phyloP scores from a whole-genome alignment of 2,329 filamentous ascomycete genomes.

The Neoarthrinium moseri region DNA sequence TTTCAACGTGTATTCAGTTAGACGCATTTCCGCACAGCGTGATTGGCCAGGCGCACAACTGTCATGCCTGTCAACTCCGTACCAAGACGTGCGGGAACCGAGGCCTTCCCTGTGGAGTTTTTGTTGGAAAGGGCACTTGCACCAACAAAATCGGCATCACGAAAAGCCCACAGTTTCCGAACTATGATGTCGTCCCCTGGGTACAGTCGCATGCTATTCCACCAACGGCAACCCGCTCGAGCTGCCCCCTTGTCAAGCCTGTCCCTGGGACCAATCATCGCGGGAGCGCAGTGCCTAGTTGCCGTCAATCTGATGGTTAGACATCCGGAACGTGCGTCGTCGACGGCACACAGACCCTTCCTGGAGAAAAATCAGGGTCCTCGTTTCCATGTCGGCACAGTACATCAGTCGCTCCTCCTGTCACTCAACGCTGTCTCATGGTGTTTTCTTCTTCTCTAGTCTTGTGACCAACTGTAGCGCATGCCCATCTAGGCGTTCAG shows the following conservation, averaged over 20 bases:
- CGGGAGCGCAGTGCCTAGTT: constrained; percentile 6
- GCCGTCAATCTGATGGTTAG: constrained; percentile 2
- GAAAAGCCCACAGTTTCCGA: neutral
- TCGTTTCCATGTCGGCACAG: no score
- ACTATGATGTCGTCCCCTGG: neutral
- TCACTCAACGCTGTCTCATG: no score
- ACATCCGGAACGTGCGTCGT: no score
- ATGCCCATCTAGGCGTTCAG: no score
- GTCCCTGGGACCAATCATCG: constrained; percentile 1
- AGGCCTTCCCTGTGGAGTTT: neutral
- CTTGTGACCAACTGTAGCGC: no score
- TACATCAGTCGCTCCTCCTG: no score
- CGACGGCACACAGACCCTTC: no score
- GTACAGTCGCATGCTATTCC: neutral
- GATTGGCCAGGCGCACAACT: constrained; percentile 6
- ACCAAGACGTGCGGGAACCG: no score
- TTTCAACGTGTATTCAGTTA: no score
- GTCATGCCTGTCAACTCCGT: constrained; percentile 4
- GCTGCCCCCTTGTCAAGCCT: neutral
- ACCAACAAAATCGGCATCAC: constrained; percentile 8
- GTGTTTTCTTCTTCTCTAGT: no score
- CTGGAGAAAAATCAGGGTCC: no score
- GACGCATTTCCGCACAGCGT: no score
- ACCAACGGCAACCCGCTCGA: constrained; percentile 5
- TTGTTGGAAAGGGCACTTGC: neutral